A percentile compares a stretch with the other conserved stretches of the same genome.
These are phyloP conservation scores for Mortierella sp. DNA, from an alignment of 371 early-diverging fungal genomes.

Conservation along the genomic window DNA sequence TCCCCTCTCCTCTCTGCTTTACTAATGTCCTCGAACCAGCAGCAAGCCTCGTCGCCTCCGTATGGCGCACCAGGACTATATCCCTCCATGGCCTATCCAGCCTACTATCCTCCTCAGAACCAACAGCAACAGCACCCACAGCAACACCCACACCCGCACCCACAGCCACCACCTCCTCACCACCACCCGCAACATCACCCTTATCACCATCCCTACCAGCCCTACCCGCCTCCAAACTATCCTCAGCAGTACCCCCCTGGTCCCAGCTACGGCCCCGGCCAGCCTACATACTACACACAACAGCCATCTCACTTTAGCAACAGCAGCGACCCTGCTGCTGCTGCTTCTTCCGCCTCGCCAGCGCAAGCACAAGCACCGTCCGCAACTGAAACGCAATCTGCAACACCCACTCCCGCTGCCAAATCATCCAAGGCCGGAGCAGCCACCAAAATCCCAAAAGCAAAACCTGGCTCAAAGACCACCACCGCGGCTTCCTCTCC, in stretches of 20 bases:
- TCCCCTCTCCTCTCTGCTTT: not conserved
- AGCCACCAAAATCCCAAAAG: slow-evolving; percentile 1
- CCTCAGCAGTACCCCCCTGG: slow-evolving; percentile 27
- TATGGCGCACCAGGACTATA: not conserved
- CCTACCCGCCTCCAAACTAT: slow-evolving; percentile 12
- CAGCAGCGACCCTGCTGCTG: slow-evolving; percentile 16
- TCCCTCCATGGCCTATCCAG: not conserved
- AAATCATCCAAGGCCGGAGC: slow-evolving; percentile 8
- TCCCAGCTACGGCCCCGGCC: slow-evolving; percentile 21
- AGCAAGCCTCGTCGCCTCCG: not conserved
- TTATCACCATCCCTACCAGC: slow-evolving; percentile 27
- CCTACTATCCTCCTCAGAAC: not conserved
- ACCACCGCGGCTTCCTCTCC: not conserved
- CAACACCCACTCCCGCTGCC: not conserved
- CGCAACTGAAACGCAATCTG: not conserved
- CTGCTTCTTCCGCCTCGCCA: slow-evolving; percentile 1
- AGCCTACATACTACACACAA: slow-evolving; percentile 39
- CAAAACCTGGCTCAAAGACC: not conserved
- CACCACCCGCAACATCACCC: slow-evolving; percentile 12
- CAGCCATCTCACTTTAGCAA: not conserved
- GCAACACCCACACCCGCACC: slow-evolving; percentile 7
- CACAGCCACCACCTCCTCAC: not conserved
- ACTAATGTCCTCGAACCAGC: slow-evolving; percentile 1
- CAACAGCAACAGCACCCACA: slow-evolving; percentile 6
- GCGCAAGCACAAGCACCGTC: slow-evolving; percentile 4